These are phyloP conservation scores for Phaseolus coccineus DNA, from an alignment of 331 rosid genomes.

Conservation along the genomic window DNA sequence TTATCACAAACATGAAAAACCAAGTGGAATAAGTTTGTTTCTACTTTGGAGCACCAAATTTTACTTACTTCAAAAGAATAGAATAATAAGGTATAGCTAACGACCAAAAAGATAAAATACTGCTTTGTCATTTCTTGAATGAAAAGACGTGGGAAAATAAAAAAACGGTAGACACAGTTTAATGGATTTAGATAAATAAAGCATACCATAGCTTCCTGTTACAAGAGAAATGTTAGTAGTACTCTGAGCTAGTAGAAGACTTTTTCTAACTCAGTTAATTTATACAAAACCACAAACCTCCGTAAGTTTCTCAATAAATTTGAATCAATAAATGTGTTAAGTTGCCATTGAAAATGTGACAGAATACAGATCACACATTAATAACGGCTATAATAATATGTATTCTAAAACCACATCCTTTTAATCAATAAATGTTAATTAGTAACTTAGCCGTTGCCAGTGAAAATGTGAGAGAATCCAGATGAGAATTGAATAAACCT, in stretches of 20 bases:
- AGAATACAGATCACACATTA: neutral
- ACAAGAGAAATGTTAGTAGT: neutral
- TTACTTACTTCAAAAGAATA: slow-evolving; percentile 25
- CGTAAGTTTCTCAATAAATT: neutral
- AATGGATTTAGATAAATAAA: slow-evolving; percentile 2
- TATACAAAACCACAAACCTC: neutral
- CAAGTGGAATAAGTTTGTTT: slow-evolving; percentile 35
- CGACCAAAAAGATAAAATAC: slow-evolving; percentile 38
- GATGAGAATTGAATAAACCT: neutral
- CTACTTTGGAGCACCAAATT: slow-evolving; percentile 27
- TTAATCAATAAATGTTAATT: too few relatives aligned
- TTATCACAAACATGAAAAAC: slow-evolving; percentile 1
- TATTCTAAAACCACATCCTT: neutral
- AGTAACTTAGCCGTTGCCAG: neutral
- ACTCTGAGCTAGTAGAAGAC: neutral
- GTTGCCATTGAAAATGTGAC: neutral
- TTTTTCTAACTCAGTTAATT: neutral
- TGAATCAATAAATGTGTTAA: neutral
- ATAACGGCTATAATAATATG: neutral
- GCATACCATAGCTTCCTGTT: neutral
- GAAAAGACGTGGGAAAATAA: slow-evolving; percentile 1
- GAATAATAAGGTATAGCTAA: slow-evolving; percentile 35
- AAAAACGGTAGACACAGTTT: slow-evolving; percentile 5
- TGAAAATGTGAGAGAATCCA: neutral
- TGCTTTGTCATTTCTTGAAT: slow-evolving; percentile 39